Base-by-base conservation (phyloP, 2,329 filamentous ascomycete species). In the Colletotrichum ledebouriae region DNA sequence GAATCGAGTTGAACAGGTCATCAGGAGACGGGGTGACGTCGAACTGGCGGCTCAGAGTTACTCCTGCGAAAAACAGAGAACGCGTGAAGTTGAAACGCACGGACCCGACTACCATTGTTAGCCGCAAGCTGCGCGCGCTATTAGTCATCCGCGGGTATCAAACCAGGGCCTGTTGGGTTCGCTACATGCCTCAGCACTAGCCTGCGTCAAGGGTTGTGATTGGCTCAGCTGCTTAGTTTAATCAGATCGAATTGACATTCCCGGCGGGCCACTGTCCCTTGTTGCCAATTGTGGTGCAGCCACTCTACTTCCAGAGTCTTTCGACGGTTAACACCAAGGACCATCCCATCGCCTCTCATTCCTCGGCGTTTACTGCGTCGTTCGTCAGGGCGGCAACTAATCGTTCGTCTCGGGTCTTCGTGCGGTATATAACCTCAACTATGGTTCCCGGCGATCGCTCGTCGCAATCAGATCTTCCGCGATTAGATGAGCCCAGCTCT, bases 81-180 rank as follows among this genome's bases (percentile, higher is more conserved):
- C 79, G 80, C 79, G 80, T 80, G 79, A 80, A 78, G 79, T 79
- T 71, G 72, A 67, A 71, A 71, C 68, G 77, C 76, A 77, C 77
- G 76, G 76, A 62, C 76, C 75, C 25, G 25, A 12, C 34, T 47
- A 17, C 64, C 63, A 64, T 58, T 63, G 47, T 64, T 58, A 63
- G 63, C 62, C 61, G 69, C 70, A 67, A 62, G 66, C 59, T 29
- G 49, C 49, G 50, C 49, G 65, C 65, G 59, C 44, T 10, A 67
- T 71, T 71, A 71, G 70, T 71, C 70, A 71, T 67, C 49, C 41
- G 46, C 60, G 33, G 50, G 47, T 64, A 57, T 58, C 42, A 55
- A 37, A 29, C 49, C 13, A 55, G 59, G 53, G 57, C 33, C 50
- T 47, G 42, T 52, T 66, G 55, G 57, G 59, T 55, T 69, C 34